Evolutionary conservation across 139 green algal genomes (phyloP).

Genomic region (Volvox africanus): DNA sequence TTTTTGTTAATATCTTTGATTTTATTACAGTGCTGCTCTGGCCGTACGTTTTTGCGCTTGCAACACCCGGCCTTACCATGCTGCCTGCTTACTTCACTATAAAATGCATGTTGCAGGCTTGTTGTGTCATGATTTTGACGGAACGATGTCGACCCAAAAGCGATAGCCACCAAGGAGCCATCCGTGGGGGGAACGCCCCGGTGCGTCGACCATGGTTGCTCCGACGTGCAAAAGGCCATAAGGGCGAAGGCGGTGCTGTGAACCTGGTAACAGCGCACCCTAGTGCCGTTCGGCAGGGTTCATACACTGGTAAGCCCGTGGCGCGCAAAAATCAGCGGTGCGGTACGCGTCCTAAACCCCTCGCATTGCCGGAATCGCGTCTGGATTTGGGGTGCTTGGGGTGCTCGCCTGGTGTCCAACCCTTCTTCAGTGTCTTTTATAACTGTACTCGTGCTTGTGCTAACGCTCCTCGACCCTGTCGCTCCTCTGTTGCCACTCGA

Average conservation of each 20-base stretch:
- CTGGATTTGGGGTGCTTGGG: not conserved
- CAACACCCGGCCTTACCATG: not conserved
- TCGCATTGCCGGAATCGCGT: not conserved
- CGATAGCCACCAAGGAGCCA: no score
- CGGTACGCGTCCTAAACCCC: no score
- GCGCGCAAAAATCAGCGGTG: not conserved
- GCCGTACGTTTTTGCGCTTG: not conserved
- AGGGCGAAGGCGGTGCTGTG: not conserved
- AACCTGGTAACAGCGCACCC: conserved; percentile 15
- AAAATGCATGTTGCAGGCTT: not conserved
- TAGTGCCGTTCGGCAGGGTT: not conserved
- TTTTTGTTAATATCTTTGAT: not conserved
- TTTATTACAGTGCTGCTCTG: not conserved
- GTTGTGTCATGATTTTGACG: conserved; percentile 8
- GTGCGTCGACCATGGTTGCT: not conserved
- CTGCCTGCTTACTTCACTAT: not conserved
- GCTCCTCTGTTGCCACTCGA: not conserved
- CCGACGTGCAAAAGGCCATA: not conserved
- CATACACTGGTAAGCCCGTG: conserved; percentile 1
- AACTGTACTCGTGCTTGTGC: not conserved
- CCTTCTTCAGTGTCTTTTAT: not conserved
- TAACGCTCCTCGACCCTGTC: not conserved
- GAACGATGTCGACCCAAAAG: not conserved
- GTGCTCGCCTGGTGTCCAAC: not conserved
- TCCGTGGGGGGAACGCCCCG: not conserved